Evolutionary conservation across 345 rosid genomes (phyloP).

Genomic region (Syzygium oleosum): DNA sequence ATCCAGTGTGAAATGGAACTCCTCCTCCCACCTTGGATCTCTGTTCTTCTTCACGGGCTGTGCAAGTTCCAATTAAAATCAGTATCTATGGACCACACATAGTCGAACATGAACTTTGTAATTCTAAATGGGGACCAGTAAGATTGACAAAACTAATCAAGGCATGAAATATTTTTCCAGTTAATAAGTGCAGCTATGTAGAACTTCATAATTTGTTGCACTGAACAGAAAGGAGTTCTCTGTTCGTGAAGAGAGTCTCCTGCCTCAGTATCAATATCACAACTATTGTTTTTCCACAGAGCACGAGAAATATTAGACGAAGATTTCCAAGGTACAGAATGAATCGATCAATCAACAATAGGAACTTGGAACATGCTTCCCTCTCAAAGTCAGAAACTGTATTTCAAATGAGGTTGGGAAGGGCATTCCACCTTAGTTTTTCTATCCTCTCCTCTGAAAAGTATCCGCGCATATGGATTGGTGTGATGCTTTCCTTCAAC

Average conservation of each 20-base stretch:
- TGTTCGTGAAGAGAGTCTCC: background rate
- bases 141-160: background rate
- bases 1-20: constrained; percentile 61
- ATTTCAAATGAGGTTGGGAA: background rate
- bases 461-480: constrained; percentile 62
- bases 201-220: background rate
- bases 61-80: background rate
- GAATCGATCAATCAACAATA: background rate
- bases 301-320: background rate
- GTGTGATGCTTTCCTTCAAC: constrained; percentile 94
- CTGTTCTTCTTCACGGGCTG: constrained; percentile 83
- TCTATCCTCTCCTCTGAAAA: constrained; percentile 73
- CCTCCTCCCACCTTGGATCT: constrained; percentile 96
- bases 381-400: background rate
- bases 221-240: background rate
- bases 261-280: background rate
- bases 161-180: background rate
- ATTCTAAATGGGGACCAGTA: background rate
- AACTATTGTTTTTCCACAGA: background rate
- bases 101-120: background rate
- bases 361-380: background rate
- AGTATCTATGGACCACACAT: background rate
- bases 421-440: constrained; percentile 55
- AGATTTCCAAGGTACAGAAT: background rate
- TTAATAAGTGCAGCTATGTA: background rate